These are phyloP conservation scores for Alternaria sp. DNA, from an alignment of 2,329 filamentous ascomycete species.

Conservation along the genomic window DNA sequence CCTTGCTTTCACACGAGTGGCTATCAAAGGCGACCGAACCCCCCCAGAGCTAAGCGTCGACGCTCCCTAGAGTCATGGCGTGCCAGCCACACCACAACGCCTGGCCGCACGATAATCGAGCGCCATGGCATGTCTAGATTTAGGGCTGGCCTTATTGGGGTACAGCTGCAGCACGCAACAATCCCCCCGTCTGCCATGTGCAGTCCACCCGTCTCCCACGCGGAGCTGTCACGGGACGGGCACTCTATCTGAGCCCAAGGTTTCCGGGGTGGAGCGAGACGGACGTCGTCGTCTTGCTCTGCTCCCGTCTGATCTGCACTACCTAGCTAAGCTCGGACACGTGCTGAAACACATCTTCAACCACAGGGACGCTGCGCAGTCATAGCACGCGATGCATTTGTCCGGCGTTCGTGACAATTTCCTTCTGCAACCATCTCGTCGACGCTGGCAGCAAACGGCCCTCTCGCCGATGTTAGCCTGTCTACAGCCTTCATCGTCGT, in stretches of 20 bases:
- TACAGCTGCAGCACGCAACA: not conserved
- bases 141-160: not conserved
- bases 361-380: not conserved
- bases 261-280: conserved; percentile 23
- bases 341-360: conserved; percentile 26
- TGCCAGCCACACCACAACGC: not conserved
- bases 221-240: conserved; percentile 11
- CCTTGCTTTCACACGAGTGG: conserved; percentile 6
- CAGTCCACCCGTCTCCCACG: not conserved
- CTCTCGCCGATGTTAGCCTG: conserved; percentile 10
- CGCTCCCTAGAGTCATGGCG: conserved; percentile 5
- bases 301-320: conserved; percentile 38
- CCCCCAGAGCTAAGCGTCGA: conserved; percentile 13
- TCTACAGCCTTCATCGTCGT: not conserved
- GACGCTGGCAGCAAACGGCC: not conserved
- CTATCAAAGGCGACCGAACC: not conserved
- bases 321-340: conserved; percentile 9
- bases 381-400: not conserved
- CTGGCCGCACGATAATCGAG: not conserved
- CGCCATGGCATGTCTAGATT: not conserved
- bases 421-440: conserved; percentile 2
- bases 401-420: not conserved
- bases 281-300: conserved; percentile 6
- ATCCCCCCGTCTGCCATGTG: not conserved
- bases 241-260: conserved; percentile 8